Percentiles rank a stretch among this genome's conserved stretches.
These are phyloP conservation scores for Arctium minus DNA, from an alignment of 129 eudicot species.

Conservation along the genomic window DNA sequence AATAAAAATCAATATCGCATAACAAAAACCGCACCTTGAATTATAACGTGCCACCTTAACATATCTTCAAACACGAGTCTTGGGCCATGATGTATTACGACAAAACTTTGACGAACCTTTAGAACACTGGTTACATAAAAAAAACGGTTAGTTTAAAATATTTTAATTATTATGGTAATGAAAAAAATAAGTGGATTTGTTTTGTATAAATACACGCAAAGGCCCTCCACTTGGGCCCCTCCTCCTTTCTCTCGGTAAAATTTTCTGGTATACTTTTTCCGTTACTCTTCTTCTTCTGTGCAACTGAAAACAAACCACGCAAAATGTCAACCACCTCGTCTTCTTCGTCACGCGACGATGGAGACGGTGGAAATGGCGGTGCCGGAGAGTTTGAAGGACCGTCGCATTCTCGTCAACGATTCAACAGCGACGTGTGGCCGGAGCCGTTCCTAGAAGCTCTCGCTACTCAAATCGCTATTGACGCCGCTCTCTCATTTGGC, in stretches of 20 bases:
- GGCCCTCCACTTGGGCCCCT: conserved; percentile 24
- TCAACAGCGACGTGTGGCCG: conserved; percentile 68
- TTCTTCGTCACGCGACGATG: conserved; percentile 37
- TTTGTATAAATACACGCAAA: neutral
- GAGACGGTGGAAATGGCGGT: conserved; percentile 25
- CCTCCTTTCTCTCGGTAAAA: neutral
- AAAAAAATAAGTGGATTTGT: neutral
- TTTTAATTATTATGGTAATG: neutral
- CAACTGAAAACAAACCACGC: conserved; percentile 22
- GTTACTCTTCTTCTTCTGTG: conserved; percentile 20
- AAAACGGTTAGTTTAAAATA: too few species aligned
- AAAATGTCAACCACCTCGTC: conserved; percentile 51
- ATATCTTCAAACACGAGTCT: too few species aligned
- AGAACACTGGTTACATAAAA: too few species aligned
- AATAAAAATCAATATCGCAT: too few species aligned
- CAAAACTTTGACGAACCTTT: too few species aligned
- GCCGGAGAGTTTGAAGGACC: conserved; percentile 38
- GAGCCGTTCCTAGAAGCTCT: conserved; percentile 87
- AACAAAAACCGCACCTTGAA: too few species aligned
- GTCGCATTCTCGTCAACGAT: conserved; percentile 47
- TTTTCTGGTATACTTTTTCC: conserved; percentile 11
- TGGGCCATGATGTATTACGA: too few species aligned
- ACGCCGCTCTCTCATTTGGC: conserved; percentile 53
- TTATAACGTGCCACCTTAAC: too few species aligned
- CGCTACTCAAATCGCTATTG: conserved; percentile 62